Conservation (phyloP, 2,329 filamentous ascomycete genomes). For the Aspergillus pseudoglaucus region DNA sequence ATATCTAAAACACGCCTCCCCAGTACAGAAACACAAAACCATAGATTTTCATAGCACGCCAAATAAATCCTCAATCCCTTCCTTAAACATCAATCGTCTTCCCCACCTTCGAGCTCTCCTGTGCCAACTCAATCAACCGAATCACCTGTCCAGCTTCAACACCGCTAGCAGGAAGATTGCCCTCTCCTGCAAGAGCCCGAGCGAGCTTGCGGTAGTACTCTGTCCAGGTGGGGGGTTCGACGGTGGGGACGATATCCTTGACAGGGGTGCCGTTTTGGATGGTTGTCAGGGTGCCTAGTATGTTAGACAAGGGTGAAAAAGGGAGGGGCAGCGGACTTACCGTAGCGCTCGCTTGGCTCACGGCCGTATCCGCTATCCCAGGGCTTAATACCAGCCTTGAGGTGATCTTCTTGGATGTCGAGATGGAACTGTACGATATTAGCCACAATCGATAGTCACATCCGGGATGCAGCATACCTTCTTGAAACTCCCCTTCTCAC, state of each 20-base stretch:
- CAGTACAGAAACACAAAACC: no score
- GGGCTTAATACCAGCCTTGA: conserved; percentile 57
- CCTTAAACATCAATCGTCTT: conserved; percentile 39
- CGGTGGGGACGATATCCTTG: conserved; percentile 49
- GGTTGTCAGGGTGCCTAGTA: conserved; percentile 44
- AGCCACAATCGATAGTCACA: not conserved
- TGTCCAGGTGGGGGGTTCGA: conserved; percentile 61
- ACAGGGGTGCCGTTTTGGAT: conserved; percentile 48
- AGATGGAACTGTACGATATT: conserved; percentile 42
- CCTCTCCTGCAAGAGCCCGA: conserved; percentile 48
- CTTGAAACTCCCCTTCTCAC: conserved; percentile 66
- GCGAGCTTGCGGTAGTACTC: conserved; percentile 58
- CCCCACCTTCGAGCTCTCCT: conserved; percentile 47
- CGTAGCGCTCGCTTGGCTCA: conserved; percentile 54
- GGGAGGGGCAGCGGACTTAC: conserved; percentile 28
- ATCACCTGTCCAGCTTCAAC: conserved; percentile 50
- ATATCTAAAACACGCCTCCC: no score
- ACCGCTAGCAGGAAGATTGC: conserved; percentile 48
- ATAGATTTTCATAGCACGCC: no score
- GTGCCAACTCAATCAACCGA: conserved; percentile 50
- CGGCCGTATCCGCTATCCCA: conserved; percentile 58
- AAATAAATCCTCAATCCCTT: no score
- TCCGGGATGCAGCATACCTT: conserved; percentile 43
- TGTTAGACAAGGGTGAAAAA: not conserved
- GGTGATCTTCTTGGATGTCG: conserved; percentile 69